A percentile compares a stretch with the other conserved stretches of the same genome.
phyloP scores from a whole-genome alignment of 805 yeast genomes.

The Sugiyamaella qingdaonensis region DNA sequence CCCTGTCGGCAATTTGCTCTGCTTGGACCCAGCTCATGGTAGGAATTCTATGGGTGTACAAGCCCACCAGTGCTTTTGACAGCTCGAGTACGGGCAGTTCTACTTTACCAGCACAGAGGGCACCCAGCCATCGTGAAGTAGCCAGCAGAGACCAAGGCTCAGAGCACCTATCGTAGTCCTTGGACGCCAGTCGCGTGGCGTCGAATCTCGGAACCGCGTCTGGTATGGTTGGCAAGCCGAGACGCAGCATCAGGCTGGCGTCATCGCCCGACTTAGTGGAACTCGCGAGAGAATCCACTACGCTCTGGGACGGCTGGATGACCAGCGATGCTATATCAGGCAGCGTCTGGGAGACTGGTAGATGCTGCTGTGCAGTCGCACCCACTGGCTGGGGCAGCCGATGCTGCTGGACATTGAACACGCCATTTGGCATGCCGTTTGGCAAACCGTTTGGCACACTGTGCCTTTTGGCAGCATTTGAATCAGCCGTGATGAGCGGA shows the following conservation, averaged over 20 bases:
- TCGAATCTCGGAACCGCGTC: conserved; percentile 17
- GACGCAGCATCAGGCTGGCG: conserved; percentile 16
- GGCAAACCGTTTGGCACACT: neutral
- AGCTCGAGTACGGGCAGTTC: conserved; percentile 20
- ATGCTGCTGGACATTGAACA: neutral
- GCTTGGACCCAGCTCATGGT: conserved; percentile 30
- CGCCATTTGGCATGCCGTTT: neutral
- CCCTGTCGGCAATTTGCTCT: conserved; percentile 28
- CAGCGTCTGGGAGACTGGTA: neutral
- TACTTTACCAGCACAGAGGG: conserved; percentile 1
- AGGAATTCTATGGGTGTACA: conserved; percentile 26
- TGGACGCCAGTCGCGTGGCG: conserved; percentile 18
- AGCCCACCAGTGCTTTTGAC: conserved; percentile 19
- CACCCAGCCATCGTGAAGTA: conserved; percentile 18
- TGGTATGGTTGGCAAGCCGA: conserved; percentile 24
- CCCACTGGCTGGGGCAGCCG: neutral
- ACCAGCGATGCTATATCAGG: neutral
- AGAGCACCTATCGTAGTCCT: conserved; percentile 19
- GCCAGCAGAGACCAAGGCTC: conserved; percentile 20
- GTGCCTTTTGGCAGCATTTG: neutral
- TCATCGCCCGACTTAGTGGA: conserved; percentile 18
- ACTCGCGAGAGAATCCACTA: conserved; percentile 14
- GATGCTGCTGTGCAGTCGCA: neutral
- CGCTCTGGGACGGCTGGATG: neutral
- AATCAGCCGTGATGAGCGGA: too few relatives aligned